Conservation (phyloP, 768 basidiomycete genomes). For the Lanmaoa rubissima region DNA sequence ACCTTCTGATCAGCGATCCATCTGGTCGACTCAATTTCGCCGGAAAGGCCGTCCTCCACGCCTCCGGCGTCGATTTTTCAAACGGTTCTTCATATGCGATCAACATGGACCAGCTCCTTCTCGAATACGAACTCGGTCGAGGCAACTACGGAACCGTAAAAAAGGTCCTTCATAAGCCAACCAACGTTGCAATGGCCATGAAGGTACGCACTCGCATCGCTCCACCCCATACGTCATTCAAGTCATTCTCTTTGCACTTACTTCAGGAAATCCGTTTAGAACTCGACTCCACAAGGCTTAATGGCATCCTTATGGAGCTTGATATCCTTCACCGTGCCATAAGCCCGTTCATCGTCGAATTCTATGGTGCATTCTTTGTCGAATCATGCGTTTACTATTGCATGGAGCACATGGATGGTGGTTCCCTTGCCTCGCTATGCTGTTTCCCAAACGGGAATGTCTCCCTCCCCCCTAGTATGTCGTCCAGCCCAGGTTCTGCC, state of each 20-base stretch:
- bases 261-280: constrained; percentile 94
- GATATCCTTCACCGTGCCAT: constrained; percentile 95
- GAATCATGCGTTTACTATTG: constrained; percentile 99
- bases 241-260: background rate
- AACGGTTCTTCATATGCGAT: constrained; percentile 89
- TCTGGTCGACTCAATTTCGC: constrained; percentile 93
- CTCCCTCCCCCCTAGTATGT: constrained; percentile 33
- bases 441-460: constrained; percentile 46
- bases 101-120: constrained; percentile 89
- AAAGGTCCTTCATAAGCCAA: constrained; percentile 91
- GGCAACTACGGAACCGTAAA: constrained; percentile 99
- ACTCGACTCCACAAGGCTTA: constrained; percentile 88
- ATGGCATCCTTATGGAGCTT: constrained; percentile 97
- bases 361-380: constrained; percentile 99
- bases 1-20: constrained; percentile 64
- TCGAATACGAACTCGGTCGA: constrained; percentile 91
- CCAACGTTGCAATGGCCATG: constrained; percentile 97
- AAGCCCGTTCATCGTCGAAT: constrained; percentile 92
- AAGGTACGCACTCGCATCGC: constrained; percentile 57
- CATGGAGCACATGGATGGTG: constrained; percentile 99
- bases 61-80: constrained; percentile 84
- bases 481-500: constrained; percentile 31
- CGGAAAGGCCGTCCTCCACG: constrained; percentile 90
- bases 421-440: constrained; percentile 78
- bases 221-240: constrained; percentile 11